These are phyloP conservation scores for Meira nashicola DNA, from an alignment of 1,284 basidiomycete species.

Conservation along the genomic window DNA sequence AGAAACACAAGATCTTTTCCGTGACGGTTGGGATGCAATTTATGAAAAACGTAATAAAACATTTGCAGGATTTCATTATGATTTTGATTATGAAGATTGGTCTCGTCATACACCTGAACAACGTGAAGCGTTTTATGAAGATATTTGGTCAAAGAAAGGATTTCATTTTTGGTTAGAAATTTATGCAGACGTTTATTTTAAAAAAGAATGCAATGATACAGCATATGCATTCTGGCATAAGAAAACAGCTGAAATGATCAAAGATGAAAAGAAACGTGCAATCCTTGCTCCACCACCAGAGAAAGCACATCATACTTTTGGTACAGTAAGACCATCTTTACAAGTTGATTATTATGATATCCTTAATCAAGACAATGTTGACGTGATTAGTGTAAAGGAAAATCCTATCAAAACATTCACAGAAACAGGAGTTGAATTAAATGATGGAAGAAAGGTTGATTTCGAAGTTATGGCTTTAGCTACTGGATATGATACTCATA, in stretches of 20 bases:
- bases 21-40: conserved; percentile 32
- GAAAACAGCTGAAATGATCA: conserved; percentile 27
- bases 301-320: conserved; percentile 35
- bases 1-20: conserved; percentile 29
- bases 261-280: conserved; percentile 35
- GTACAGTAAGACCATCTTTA: conserved; percentile 33
- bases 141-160: conserved; percentile 25
- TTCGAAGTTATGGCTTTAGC: conserved; percentile 40
- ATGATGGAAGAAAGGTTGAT: conserved; percentile 55
- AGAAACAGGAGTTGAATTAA: conserved; percentile 57
- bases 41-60: conserved; percentile 35
- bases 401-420: conserved; percentile 56
- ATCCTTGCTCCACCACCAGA: conserved; percentile 25
- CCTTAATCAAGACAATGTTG: conserved; percentile 60
- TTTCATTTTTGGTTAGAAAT: conserved; percentile 39
- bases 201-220: conserved; percentile 29
- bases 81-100: conserved; percentile 28
- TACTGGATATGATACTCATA: conserved; percentile 50
- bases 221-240: conserved; percentile 39
- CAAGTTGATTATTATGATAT: conserved; percentile 49
- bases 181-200: conserved; percentile 28
- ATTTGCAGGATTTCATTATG: conserved; percentile 35
- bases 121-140: conserved; percentile 26
- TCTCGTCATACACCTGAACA: conserved; percentile 24
- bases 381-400: conserved; percentile 55